These are phyloP conservation scores for Vitis rotundifolia DNA, from an alignment of 164 flowering plant genomes.

Conservation along the genomic window DNA sequence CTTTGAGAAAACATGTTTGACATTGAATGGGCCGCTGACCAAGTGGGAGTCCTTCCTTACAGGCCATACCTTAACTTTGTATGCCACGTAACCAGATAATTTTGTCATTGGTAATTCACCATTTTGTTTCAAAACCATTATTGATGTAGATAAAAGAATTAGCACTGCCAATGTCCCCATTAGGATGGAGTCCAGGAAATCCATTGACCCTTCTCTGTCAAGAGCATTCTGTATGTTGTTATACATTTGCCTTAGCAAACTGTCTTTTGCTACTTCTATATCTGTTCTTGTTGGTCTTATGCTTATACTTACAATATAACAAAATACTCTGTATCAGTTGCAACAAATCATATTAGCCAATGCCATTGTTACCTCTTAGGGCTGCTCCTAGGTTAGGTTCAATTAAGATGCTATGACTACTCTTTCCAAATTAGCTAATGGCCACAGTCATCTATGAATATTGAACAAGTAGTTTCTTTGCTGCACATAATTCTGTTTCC, in stretches of 20 bases:
- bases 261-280: no score
- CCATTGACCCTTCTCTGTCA: background rate
- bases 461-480: background rate
- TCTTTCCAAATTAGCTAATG: background rate
- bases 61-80: no score
- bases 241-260: background rate
- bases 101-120: background rate
- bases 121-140: background rate
- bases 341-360: no score
- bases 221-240: background rate
- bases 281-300: no score
- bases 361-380: no score
- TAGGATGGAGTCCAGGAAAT: background rate
- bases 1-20: no score
- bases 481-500: background rate
- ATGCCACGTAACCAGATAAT: no score
- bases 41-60: no score
- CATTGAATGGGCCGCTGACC: no score
- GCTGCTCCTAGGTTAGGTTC: no score
- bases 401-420: background rate
- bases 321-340: no score
- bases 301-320: no score
- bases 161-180: background rate
- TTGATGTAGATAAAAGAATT: background rate
- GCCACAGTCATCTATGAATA: background rate